Evolutionary conservation across 805 yeast species (phyloP).

Genomic region (Candida nemodendra): DNA sequence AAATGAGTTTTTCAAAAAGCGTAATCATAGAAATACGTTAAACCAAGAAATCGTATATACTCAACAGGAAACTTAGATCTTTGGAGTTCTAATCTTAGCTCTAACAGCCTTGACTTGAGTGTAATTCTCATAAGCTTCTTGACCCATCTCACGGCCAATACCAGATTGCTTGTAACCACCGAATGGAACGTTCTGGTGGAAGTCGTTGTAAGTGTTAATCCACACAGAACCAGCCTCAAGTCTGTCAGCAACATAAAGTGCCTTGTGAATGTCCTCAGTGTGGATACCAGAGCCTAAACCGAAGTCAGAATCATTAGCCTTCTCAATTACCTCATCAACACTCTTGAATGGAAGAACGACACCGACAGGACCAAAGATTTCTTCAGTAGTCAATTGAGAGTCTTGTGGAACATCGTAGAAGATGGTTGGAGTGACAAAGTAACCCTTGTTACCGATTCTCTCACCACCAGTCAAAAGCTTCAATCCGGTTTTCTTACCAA

Average conservation of each 20-base stretch:
- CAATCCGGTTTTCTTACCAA: conserved; percentile 69
- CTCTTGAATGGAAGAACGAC: conserved; percentile 70
- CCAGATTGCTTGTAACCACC: conserved; percentile 72
- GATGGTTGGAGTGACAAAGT: conserved; percentile 77
- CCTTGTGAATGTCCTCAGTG: conserved; percentile 66
- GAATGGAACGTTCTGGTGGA: conserved; percentile 66
- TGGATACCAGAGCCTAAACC: conserved; percentile 91
- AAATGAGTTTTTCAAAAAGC: too few species aligned
- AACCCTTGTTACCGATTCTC: conserved; percentile 68
- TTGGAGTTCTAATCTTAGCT: conserved; percentile 34
- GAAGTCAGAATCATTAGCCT: conserved; percentile 75
- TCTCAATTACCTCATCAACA: conserved; percentile 68
- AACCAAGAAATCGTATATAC: neutral
- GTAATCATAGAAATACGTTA: neutral
- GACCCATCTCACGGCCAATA: conserved; percentile 73
- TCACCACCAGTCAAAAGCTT: conserved; percentile 80
- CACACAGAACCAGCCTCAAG: conserved; percentile 80
- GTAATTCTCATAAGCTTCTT: conserved; percentile 63
- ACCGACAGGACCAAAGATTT: conserved; percentile 89
- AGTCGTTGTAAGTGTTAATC: conserved; percentile 73
- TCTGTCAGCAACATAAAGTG: conserved; percentile 61
- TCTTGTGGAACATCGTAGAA: conserved; percentile 76
- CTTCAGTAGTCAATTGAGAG: conserved; percentile 79
- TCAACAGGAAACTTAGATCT: conserved; percentile 7
- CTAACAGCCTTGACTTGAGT: conserved; percentile 66